Evolutionary conservation across 257 asterid genomes (phyloP).

Genomic region (Nicotiana noctiflora): DNA sequence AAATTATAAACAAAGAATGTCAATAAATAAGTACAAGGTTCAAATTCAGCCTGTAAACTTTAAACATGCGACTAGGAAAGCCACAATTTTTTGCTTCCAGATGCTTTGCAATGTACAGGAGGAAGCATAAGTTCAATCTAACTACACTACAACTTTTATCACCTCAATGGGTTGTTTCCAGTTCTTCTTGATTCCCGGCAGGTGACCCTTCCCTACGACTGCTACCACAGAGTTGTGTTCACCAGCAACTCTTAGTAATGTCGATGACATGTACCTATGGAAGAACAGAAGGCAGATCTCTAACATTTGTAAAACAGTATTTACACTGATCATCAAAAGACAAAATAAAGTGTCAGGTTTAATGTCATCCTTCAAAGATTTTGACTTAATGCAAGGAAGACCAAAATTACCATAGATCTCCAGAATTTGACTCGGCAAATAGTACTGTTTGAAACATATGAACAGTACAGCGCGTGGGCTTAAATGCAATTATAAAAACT

Average conservation of each 20-base stretch:
- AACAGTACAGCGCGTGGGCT: background rate
- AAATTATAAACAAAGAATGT: background rate
- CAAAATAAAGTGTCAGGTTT: background rate
- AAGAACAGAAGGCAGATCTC: background rate
- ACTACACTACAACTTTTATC: slow-evolving; percentile 9
- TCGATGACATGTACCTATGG: slow-evolving; percentile 75
- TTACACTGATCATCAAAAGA: background rate
- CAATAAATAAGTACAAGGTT: background rate
- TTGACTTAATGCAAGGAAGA: background rate
- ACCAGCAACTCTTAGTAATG: slow-evolving; percentile 56
- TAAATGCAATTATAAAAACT: background rate
- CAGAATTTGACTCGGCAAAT: background rate
- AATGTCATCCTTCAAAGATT: background rate
- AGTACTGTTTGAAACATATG: background rate
- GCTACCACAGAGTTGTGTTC: slow-evolving; percentile 85
- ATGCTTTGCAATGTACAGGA: background rate
- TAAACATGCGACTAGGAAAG: background rate
- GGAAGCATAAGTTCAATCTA: background rate
- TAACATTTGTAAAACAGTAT: background rate
- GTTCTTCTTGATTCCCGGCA: slow-evolving; percentile 67
- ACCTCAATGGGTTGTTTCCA: slow-evolving; percentile 89
- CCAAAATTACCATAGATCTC: background rate
- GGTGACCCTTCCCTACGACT: slow-evolving; percentile 91
- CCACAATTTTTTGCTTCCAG: background rate
- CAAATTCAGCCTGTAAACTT: background rate